These are phyloP conservation scores for Pelargonium nanum DNA, from an alignment of 345 rosid species.

Conservation along the genomic window DNA sequence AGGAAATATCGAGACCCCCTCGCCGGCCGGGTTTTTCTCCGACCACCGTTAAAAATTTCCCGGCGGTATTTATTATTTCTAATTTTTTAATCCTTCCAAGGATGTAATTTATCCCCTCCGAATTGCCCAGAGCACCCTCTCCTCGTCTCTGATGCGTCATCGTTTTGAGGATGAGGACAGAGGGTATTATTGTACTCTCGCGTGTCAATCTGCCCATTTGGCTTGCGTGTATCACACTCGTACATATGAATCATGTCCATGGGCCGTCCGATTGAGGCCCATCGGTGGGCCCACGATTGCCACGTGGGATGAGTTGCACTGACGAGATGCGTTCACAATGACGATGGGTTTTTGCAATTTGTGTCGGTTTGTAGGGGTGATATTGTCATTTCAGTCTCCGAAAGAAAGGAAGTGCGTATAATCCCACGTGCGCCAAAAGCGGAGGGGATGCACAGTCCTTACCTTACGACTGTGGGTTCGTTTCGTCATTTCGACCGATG, in stretches of 20 bases:
- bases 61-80: background rate
- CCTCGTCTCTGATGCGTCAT: background rate
- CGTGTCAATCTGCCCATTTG: background rate
- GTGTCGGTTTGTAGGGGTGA: background rate
- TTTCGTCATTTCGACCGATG: background rate
- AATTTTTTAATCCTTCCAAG: background rate
- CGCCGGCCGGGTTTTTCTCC: conserved; percentile 25
- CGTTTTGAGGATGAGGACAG: background rate
- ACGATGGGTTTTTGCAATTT: background rate
- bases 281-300: background rate
- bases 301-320: background rate
- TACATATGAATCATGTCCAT: conserved; percentile 10
- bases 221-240: conserved; percentile 11
- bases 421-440: conserved; percentile 15
- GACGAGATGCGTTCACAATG: background rate
- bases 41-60: conserved; percentile 17
- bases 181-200: background rate
- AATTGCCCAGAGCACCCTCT: background rate
- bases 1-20: conserved; percentile 34
- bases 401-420: background rate
- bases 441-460: background rate
- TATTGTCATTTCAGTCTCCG: background rate
- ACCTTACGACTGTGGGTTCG: background rate
- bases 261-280: background rate
- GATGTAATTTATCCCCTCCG: background rate